These are phyloP conservation scores for Pelargonium fulgidum DNA, from an alignment of 441 rosid species.

Conservation along the genomic window DNA sequence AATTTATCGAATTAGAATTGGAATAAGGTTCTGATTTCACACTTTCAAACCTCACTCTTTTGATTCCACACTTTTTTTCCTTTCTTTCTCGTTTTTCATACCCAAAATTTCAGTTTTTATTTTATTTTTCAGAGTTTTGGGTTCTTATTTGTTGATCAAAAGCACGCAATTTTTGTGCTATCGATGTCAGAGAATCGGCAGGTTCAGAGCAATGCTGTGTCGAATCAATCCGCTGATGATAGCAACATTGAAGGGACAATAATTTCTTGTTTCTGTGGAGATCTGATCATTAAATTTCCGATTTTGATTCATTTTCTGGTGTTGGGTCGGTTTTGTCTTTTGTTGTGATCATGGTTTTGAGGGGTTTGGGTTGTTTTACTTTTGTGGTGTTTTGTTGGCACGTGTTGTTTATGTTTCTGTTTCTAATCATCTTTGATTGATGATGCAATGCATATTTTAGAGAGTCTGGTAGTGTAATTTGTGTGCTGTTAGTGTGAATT, in stretches of 20 bases:
- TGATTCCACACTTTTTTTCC: slow-evolving; percentile 26
- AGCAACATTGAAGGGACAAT: slow-evolving; percentile 42
- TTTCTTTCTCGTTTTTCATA: slow-evolving; percentile 19
- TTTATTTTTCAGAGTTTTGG: not conserved
- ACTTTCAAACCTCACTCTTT: slow-evolving; percentile 12
- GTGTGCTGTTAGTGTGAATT: not conserved
- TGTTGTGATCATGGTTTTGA: not conserved
- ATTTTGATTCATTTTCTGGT: not conserved
- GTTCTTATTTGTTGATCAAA: slow-evolving; percentile 16
- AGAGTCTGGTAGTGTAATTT: not conserved
- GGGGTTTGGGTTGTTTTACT: not conserved
- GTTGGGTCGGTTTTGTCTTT: slow-evolving; percentile 4
- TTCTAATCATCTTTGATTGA: not conserved
- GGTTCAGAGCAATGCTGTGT: slow-evolving; percentile 43
- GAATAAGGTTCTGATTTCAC: slow-evolving; percentile 36
- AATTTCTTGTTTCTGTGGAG: slow-evolving; percentile 15
- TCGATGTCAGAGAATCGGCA: slow-evolving; percentile 59
- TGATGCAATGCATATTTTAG: not conserved
- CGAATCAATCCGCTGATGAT: slow-evolving; percentile 46
- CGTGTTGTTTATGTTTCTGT: not conserved
- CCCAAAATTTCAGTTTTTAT: slow-evolving; percentile 8
- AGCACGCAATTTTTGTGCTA: slow-evolving; percentile 22
- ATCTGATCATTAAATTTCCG: slow-evolving; percentile 21
- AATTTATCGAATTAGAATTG: slow-evolving; percentile 22
- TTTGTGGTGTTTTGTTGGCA: not conserved